Evolutionary conservation across 2,329 filamentous ascomycete species (phyloP).

Genomic region (Chalara sp.): DNA sequence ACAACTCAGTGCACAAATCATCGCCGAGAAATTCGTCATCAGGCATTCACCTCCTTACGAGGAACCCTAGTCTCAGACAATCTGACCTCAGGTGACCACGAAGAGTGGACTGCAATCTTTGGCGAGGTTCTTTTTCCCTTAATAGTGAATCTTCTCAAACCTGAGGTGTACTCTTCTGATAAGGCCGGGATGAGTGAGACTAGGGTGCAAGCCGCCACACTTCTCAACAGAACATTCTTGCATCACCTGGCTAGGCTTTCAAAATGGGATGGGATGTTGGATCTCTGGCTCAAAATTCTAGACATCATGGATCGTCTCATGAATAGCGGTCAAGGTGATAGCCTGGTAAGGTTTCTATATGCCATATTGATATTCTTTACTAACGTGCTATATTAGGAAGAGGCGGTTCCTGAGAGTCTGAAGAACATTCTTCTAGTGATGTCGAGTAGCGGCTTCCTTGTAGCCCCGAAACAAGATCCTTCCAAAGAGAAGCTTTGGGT

Average conservation of each 20-base stretch:
- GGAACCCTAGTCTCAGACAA: slow-evolving; percentile 79
- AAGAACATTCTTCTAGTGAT: slow-evolving; percentile 97
- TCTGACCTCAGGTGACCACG: slow-evolving; percentile 73
- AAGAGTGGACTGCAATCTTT: slow-evolving; percentile 94
- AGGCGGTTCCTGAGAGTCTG: slow-evolving; percentile 88
- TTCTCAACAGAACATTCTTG: slow-evolving; percentile 92
- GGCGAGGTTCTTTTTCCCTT: slow-evolving; percentile 89
- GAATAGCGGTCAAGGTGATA: slow-evolving; percentile 90
- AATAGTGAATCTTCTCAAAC: slow-evolving; percentile 80
- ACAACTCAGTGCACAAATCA: slow-evolving; percentile 90
- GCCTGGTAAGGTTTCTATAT: slow-evolving; percentile 54
- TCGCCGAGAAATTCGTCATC: slow-evolving; percentile 83
- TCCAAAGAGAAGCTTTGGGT: slow-evolving; percentile 50
- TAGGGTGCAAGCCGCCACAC: slow-evolving; percentile 79
- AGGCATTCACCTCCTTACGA: slow-evolving; percentile 81
- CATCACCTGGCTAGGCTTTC: slow-evolving; percentile 84
- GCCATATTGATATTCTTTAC: slow-evolving; percentile 1
- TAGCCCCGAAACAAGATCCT: slow-evolving; percentile 55
- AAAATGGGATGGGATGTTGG: slow-evolving; percentile 81
- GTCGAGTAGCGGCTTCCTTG: slow-evolving; percentile 80
- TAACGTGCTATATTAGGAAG: slow-evolving; percentile 52
- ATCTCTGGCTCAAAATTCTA: slow-evolving; percentile 86
- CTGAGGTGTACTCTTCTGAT: slow-evolving; percentile 89
- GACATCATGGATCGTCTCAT: slow-evolving; percentile 94
- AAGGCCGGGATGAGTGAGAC: slow-evolving; percentile 93